These are phyloP conservation scores for Arthrobotrys iridis DNA, from an alignment of 2,329 filamentous ascomycete species.

Conservation along the genomic window DNA sequence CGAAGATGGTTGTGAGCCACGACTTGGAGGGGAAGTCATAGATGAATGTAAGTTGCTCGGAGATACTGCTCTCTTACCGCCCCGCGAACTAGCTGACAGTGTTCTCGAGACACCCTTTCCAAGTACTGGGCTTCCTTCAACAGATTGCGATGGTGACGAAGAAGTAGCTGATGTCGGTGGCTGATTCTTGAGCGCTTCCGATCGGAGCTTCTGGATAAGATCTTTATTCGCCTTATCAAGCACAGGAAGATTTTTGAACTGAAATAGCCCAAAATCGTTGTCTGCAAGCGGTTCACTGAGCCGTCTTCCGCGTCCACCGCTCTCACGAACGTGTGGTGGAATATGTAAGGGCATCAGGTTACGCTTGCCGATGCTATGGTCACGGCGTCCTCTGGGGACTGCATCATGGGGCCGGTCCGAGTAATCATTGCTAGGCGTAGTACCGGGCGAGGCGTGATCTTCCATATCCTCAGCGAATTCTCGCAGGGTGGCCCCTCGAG, in stretches of 20 bases:
- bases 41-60: constrained; percentile 77
- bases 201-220: constrained; percentile 93
- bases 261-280: constrained; percentile 95
- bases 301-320: constrained; percentile 75
- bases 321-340: constrained; percentile 91
- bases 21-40: constrained; percentile 84
- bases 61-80: constrained; percentile 80
- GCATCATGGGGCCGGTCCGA: constrained; percentile 93
- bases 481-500: constrained; percentile 88
- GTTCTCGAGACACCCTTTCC: constrained; percentile 70
- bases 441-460: constrained; percentile 78
- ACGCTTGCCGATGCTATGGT: constrained; percentile 87
- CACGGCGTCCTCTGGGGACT: constrained; percentile 84
- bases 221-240: constrained; percentile 99
- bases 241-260: constrained; percentile 96
- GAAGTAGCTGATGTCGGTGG: constrained; percentile 65
- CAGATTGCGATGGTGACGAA: constrained; percentile 57
- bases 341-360: constrained; percentile 95
- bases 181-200: constrained; percentile 82
- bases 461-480: constrained; percentile 95
- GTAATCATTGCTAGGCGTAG: constrained; percentile 78
- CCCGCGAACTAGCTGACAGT: constrained; percentile 85
- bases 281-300: constrained; percentile 87
- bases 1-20: constrained; percentile 83
- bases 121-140: constrained; percentile 83